Base-by-base conservation (phyloP, 352 stramenopile species). In the Peronosclerospora sorghi region DNA sequence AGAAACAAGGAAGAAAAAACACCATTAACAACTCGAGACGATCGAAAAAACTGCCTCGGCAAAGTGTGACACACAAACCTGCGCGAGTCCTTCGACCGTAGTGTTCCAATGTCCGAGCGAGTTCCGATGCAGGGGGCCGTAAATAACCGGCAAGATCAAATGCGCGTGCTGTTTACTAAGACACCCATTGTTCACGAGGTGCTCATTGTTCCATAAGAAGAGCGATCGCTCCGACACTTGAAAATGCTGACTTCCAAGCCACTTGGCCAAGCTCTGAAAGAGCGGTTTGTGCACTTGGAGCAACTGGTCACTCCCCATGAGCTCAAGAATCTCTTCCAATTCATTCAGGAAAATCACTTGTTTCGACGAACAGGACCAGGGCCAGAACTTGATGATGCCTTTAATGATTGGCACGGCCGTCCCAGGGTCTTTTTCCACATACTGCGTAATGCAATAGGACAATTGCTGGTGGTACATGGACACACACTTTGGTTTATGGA, bases 361-460 rank as follows among this genome's bases (percentile, higher is more conserved):
- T 62, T 98, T 98, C 9, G 82, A 86, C 34, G 73, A 95, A 56
- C 75, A 95, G 42, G 70, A 94, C 88, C 90, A 98, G 5, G 90
- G 92, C 92, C 91, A 98, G 63, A 83, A 98, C 48, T 92, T 91
- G 57, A 97, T 81, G 46, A 98, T 86, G 30, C 90, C 85, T 60
- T 93, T 56, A 14, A 99, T 85, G 41, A 98, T 96, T 7, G 86
- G 83, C 35, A 96, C 94, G 8, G 91, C 92, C 34, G 94, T 98
- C 54, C 98, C 85, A 0, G 94, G 88, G 64, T 99, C 96, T 64
- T 99, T 99, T 68, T 98, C 95, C 35, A 98, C 94, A 64, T 98
- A 99, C 66, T 98, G 95, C 57, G 96, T 98, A 50, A 99, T 97
- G 76, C 96, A 99, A 69, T 99, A 99, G 7, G 92, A 98, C 8